Evolutionary conservation across 164 flowering plant genomes (phyloP), one percentile per base, ranked within the genome.

Genomic region (Paratinospora sagittata): DNA sequence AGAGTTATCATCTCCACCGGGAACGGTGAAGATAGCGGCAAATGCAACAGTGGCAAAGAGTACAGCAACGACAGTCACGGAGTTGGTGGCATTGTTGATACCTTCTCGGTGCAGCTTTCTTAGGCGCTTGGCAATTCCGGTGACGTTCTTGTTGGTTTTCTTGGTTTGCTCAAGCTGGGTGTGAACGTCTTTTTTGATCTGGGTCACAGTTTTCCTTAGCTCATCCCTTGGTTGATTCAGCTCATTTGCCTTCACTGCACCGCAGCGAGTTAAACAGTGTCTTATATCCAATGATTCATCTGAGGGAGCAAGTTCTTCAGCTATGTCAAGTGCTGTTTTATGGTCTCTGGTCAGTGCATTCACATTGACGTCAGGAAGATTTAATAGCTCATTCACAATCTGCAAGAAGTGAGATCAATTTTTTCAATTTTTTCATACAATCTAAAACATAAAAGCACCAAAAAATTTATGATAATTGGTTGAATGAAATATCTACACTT

Each of bases 61-160:
- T 47, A 87, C 90, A n/a, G 90, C 95, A 16, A 90, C 92, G 43
- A 90, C 87, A 6, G 92, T 88, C 66, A 88, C 90, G 5, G 96
- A 88, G 79, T 90, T 88, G 72, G 91, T 86, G 43, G 96, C 93
- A 61, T 90, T 90, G 83, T 88, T 86, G 81, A 90, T 86, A 27
- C 96, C 96, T 55, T 74, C 87, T 47, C 90, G 79, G 72, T 90
- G 96, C 68, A 90, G 87, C 74, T 82, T 87, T 2, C 83, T 71
- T 13, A 90, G 86, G 70, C 86, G 88, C 77, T 87, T 86, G 66
- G 96, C 88, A 23, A 90, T 88, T 13, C 88, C 89, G 69, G 49
- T 41, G 66, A 90, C 87, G 64, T 88, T 88, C 70, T 70, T 88
- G 85, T 88, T 86, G 34, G 96, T 90, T 76, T 76, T 85, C 14